Conservation (phyloP, 2,329 filamentous ascomycete species). For the Zarea fungicola region DNA sequence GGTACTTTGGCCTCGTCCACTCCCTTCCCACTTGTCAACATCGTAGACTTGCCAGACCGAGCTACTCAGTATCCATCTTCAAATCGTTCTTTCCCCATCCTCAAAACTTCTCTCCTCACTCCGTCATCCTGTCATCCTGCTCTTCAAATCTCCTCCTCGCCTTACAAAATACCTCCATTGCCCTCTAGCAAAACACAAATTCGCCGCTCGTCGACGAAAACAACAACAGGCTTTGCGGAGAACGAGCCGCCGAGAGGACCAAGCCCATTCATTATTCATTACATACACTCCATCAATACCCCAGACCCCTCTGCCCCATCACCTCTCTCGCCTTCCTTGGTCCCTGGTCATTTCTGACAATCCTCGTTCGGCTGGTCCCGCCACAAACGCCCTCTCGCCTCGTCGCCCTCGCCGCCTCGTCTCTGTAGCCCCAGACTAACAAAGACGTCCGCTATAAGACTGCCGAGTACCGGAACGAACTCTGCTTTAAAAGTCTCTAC, state of each 20-base stretch:
- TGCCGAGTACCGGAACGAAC: neutral
- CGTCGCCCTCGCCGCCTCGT: constrained; percentile 1
- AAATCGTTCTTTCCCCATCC: neutral
- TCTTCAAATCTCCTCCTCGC: no score
- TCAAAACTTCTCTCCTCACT: neutral
- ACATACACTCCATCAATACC: neutral
- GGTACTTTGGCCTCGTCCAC: neutral
- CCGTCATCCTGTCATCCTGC: neutral
- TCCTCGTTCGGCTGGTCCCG: neutral
- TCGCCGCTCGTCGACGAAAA: no score
- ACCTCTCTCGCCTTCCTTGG: neutral
- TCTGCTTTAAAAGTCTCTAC: neutral
- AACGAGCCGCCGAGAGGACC: no score
- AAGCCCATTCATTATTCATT: no score
- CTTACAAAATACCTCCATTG: no score
- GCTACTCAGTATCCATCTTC: no score
- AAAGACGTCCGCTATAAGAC: no score
- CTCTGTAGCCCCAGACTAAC: neutral
- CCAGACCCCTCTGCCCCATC: neutral
- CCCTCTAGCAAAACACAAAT: neutral
- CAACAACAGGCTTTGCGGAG: neutral
- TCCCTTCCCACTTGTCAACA: neutral
- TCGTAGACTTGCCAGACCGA: no score
- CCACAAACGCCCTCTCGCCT: neutral
- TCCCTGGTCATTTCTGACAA: neutral